Percentiles rank a stretch among this genome's conserved stretches.
phyloP scores from a whole-genome alignment of 2,329 filamentous ascomycete species.

The Diaporthe citriasiana region DNA sequence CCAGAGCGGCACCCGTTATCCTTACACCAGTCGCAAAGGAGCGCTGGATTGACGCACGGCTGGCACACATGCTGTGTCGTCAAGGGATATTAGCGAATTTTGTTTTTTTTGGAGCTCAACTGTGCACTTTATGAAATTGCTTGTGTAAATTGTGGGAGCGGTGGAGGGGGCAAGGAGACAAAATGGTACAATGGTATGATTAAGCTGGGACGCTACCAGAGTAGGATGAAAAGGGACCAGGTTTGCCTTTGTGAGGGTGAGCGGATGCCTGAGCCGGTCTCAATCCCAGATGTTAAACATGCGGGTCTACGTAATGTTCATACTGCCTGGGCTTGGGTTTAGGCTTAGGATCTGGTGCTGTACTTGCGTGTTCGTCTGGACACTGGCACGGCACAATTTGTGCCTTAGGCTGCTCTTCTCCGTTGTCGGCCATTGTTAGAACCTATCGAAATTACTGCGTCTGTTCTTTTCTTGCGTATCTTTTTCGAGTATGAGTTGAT shows the following conservation, averaged over 20 bases:
- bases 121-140: background rate
- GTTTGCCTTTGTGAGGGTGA: background rate
- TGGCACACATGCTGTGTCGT: constrained; percentile 15
- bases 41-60: constrained; percentile 11
- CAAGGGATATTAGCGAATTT: background rate
- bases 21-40: constrained; percentile 34
- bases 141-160: too few species aligned
- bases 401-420: constrained; percentile 3
- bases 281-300: background rate
- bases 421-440: constrained; percentile 9
- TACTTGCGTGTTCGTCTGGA: constrained; percentile 26
- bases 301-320: background rate
- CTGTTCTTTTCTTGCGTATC: background rate
- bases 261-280: background rate
- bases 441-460: background rate
- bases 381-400: constrained; percentile 29
- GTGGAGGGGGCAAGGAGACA: background rate
- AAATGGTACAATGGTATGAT: background rate
- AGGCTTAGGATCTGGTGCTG: background rate
- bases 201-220: background rate
- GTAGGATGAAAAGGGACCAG: background rate
- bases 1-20: constrained; percentile 16
- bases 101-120: too few species aligned
- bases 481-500: background rate
- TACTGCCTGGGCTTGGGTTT: background rate